Evolutionary conservation across 257 asterid species (phyloP).

Genomic region (Gentiana dahurica): DNA sequence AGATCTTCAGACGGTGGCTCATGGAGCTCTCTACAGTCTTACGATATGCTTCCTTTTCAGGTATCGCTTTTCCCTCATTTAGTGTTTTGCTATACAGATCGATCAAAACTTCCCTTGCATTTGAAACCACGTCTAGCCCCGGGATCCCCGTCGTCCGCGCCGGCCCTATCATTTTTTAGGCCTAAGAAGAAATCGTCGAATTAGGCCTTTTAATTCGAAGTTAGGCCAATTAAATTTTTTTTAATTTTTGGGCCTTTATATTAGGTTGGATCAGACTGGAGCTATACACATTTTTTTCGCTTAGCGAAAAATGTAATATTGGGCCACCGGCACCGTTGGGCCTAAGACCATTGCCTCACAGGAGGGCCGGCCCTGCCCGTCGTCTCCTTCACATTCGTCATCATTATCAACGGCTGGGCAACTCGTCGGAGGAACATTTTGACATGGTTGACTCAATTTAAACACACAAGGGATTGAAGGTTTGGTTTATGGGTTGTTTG

Average conservation of each 20-base stretch:
- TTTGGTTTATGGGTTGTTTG: too few relatives aligned
- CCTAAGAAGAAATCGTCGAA: too few relatives aligned
- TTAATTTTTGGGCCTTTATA: too few relatives aligned
- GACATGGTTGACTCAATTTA: neutral
- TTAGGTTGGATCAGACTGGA: too few relatives aligned
- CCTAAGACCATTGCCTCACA: too few relatives aligned
- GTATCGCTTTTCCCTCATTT: constrained; percentile 87
- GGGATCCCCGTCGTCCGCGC: constrained; percentile 76
- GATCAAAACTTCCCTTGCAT: constrained; percentile 84
- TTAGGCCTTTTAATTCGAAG: too few relatives aligned
- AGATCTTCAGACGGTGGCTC: constrained; percentile 69
- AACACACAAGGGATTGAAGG: neutral
- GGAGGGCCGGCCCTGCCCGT: too few relatives aligned
- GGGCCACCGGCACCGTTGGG: too few relatives aligned
- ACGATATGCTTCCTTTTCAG: constrained; percentile 88
- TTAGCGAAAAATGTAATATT: too few relatives aligned
- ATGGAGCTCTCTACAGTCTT: constrained; percentile 97
- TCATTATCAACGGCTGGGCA: constrained; percentile 82
- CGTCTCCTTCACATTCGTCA: constrained; percentile 67
- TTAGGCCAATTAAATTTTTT: too few relatives aligned
- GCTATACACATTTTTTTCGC: too few relatives aligned
- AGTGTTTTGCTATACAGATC: constrained; percentile 85
- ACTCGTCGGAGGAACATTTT: constrained; percentile 79
- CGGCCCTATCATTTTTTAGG: too few relatives aligned
- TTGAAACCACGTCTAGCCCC: constrained; percentile 90